Evolutionary conservation across 2,329 filamentous ascomycete genomes (phyloP).

Genomic region (Fusarium chaquense): DNA sequence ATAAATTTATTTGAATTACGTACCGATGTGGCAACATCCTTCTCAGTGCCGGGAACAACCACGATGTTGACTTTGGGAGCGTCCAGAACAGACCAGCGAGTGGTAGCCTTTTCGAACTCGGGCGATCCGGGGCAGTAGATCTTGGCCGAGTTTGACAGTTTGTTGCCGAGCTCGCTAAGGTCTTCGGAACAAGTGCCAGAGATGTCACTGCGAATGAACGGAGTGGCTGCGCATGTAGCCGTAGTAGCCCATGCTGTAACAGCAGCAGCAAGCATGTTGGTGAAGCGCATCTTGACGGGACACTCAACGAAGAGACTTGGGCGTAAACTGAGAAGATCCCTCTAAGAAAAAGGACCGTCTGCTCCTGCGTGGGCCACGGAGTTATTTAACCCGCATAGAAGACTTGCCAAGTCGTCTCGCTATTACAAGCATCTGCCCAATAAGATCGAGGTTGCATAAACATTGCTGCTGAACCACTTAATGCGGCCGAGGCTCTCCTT

Average conservation of each 20-base stretch:
- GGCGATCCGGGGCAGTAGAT: conserved; percentile 57
- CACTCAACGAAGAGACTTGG: not conserved
- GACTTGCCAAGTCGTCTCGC: not conserved
- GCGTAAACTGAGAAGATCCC: not conserved
- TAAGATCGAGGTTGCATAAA: not conserved
- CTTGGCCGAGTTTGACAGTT: conserved; percentile 55
- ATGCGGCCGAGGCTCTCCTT: too few species aligned
- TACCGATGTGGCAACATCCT: conserved; percentile 63
- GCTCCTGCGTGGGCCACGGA: conserved; percentile 3
- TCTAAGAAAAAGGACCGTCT: conserved; percentile 4
- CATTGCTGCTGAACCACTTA: not conserved
- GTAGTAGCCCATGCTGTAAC: conserved; percentile 45
- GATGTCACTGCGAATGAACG: conserved; percentile 26
- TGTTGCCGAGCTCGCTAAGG: conserved; percentile 43
- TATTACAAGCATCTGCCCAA: not conserved
- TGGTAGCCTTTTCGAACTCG: conserved; percentile 55
- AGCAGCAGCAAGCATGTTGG: conserved; percentile 46
- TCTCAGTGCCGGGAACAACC: conserved; percentile 60
- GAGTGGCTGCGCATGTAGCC: conserved; percentile 37
- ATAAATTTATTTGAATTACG: rapidly evolving
- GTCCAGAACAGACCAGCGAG: conserved; percentile 60
- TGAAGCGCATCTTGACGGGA: conserved; percentile 26
- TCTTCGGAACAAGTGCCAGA: conserved; percentile 34
- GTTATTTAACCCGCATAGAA: conserved; percentile 34
- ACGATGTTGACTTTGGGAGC: conserved; percentile 59